These are phyloP conservation scores for Blastomyces percursus DNA, from an alignment of 2,329 filamentous ascomycete genomes.

Conservation along the genomic window DNA sequence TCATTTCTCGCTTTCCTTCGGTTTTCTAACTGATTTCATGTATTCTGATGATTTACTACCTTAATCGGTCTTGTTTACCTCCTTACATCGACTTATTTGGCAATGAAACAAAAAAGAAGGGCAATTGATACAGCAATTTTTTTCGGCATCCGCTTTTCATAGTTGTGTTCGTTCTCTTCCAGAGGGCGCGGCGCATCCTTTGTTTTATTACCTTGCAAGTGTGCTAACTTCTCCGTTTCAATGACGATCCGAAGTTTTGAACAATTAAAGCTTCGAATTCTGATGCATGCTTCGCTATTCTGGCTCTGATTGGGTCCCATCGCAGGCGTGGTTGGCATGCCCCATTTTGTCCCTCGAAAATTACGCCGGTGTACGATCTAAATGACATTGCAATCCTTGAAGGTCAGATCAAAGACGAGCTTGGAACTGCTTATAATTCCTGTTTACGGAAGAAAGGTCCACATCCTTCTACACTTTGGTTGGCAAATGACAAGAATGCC, in stretches of 20 bases:
- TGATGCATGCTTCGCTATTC: background rate
- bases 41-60: background rate
- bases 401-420: constrained; percentile 1
- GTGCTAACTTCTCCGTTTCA: background rate
- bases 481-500: background rate
- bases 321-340: constrained; percentile 1
- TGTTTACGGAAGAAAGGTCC: background rate
- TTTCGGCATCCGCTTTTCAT: background rate
- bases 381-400: background rate
- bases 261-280: background rate
- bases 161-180: background rate
- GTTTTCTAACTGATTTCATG: background rate
- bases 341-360: constrained; percentile 4
- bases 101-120: background rate
- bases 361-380: constrained; percentile 1
- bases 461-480: background rate
- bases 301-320: too few species aligned
- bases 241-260: background rate
- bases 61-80: background rate
- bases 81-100: background rate
- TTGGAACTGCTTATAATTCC: background rate
- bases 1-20: background rate
- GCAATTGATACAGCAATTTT: background rate
- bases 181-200: background rate
- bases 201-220: background rate